Evolutionary conservation across 495 filamentous ascomycete species (phyloP), one percentile per base, ranked within the genome.

Genomic region (Corynascus novoguineensis): DNA sequence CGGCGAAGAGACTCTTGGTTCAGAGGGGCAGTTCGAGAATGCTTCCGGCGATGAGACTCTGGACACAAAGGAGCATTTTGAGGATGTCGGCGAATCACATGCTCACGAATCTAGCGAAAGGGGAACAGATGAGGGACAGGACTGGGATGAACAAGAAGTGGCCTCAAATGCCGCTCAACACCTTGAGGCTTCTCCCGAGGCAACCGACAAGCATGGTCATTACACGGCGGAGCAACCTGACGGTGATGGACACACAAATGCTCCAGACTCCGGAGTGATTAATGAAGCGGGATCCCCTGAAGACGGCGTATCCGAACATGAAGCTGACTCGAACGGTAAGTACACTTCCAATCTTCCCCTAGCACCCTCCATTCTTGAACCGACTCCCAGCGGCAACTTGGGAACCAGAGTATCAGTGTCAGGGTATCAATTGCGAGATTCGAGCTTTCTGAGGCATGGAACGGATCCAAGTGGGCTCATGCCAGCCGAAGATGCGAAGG

Each of bases 251-350:
- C 15, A n/a, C 17, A 19, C 28, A 21, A 53, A 60, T 9, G 10
- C 12, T 4, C 15, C 42, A 10, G 52, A 53, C 12, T 6, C 31
- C 17, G 28, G 38, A 11, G 45, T 31, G 38, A 31, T 50, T 31
- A 54, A 62, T 7, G 49, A 21, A 17, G 40, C 11, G 34, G 19
- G 38, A 6, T 21, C 46, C 14, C 50, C 32, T 29, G 48, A 22
- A 19, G 17, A 50, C 22, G 57, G 31, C 28, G 46, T 6, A 11
- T 17, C 29, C 37, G 53, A 54, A 48, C 53, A 48, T 12, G 58
- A 41, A 41, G 32, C 47, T 45, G 48, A n/a, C 14, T 34, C 38
- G 48, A 57, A 67, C 53, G 67, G 67, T 69, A 69, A 69, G 49
- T 51, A 3, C 59, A 50, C 51, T 28, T 48, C 21, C 61, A 52